Conservation (phyloP, 1,284 basidiomycete species). For the Malassezia equina region DNA sequence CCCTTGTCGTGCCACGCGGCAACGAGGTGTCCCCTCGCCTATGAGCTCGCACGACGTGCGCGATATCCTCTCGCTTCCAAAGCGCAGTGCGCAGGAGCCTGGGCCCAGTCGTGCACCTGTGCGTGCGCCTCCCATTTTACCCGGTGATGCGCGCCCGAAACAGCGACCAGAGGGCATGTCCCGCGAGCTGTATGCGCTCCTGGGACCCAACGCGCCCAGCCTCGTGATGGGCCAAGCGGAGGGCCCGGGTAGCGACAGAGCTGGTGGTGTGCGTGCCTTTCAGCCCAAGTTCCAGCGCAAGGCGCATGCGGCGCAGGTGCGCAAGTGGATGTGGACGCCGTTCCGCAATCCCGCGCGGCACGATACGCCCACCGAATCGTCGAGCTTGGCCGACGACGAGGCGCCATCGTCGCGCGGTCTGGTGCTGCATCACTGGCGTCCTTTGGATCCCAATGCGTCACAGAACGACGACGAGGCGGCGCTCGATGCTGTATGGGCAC, state of each 20-base stretch:
- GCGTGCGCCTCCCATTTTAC: conserved; percentile 6
- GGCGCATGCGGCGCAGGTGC: conserved; percentile 52
- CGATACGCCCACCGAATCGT: conserved; percentile 22
- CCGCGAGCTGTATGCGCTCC: conserved; percentile 81
- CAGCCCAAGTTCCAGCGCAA: conserved; percentile 79
- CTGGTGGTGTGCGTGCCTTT: conserved; percentile 43
- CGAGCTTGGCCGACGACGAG: conserved; percentile 12
- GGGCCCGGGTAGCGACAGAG: conserved; percentile 11
- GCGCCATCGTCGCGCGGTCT: conserved; percentile 17
- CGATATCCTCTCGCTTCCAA: conserved; percentile 39
- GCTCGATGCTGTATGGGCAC: conserved; percentile 58
- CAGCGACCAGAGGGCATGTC: conserved; percentile 60
- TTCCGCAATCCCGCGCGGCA: conserved; percentile 37
- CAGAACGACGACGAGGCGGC: conserved; percentile 17
- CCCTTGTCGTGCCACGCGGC: background rate
- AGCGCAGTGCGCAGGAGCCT: conserved; percentile 1
- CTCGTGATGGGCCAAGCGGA: conserved; percentile 49
- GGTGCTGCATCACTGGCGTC: conserved; percentile 37
- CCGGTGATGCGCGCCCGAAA: conserved; percentile 8
- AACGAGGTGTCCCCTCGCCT: background rate
- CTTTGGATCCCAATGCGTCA: background rate
- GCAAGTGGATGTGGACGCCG: conserved; percentile 32
- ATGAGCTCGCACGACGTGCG: conserved; percentile 42
- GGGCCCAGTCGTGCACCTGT: conserved; percentile 1
- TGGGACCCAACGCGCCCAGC: conserved; percentile 79